phyloP scores from a whole-genome alignment of 441 rosid species.

The Mallotus repandus region DNA sequence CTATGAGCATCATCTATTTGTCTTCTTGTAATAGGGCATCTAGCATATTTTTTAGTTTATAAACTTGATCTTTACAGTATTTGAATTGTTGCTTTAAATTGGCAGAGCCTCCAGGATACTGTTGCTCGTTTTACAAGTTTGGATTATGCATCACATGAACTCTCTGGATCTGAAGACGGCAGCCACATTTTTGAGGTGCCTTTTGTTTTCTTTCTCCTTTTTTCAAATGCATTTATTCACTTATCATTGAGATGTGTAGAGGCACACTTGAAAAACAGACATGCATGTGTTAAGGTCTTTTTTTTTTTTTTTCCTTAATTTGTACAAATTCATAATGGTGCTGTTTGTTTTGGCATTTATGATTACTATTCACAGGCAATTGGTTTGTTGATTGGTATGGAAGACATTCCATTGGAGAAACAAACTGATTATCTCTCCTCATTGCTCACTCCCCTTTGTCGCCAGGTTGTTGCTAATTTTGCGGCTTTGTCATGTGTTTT shows the following conservation, averaged over 20 bases:
- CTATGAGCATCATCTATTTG: background rate
- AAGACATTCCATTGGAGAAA: conserved; percentile 75
- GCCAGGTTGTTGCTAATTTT: conserved; percentile 54
- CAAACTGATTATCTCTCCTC: conserved; percentile 88
- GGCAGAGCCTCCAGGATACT: conserved; percentile 81
- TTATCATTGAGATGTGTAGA: background rate
- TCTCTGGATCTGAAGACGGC: conserved; percentile 79
- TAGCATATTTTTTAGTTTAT: background rate
- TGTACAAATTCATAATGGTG: background rate
- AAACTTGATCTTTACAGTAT: background rate
- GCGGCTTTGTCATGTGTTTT: conserved; percentile 10
- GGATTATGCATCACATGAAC: conserved; percentile 46
- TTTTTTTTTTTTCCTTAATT: background rate
- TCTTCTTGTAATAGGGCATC: conserved; percentile 5
- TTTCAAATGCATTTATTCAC: background rate
- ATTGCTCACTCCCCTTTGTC: conserved; percentile 84
- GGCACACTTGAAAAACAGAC: background rate
- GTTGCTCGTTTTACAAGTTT: conserved; percentile 62
- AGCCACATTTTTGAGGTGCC: conserved; percentile 89
- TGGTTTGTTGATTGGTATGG: conserved; percentile 88
- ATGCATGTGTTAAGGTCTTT: background rate
- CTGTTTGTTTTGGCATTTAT: conserved; percentile 12
- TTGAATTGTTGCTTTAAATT: conserved; percentile 17
- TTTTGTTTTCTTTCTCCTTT: background rate
- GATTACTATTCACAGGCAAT: conserved; percentile 58